Conservation (phyloP, 768 basidiomycete genomes). For the Lanmaoa rubissima region DNA sequence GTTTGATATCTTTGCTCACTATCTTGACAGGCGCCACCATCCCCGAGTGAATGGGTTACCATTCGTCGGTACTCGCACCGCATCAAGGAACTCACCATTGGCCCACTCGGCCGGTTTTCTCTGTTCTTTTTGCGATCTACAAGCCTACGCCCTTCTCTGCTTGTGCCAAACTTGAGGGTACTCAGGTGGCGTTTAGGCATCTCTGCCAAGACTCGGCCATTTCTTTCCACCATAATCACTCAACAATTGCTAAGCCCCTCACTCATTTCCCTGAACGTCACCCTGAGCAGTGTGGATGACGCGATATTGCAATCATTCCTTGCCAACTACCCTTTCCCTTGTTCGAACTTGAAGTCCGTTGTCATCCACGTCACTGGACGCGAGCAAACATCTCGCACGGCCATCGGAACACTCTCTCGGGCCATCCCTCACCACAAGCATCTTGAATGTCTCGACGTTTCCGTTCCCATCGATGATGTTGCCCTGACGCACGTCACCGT, state of each 20-base stretch:
- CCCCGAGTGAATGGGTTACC: neutral
- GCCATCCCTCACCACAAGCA: neutral
- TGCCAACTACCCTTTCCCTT: neutral
- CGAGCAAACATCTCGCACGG: neutral
- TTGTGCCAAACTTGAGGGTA: neutral
- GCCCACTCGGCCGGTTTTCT: neutral
- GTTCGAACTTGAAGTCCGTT: neutral
- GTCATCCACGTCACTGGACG: neutral
- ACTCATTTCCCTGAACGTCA: neutral
- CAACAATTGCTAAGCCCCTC: neutral
- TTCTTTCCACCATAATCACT: neutral
- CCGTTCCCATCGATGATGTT: neutral
- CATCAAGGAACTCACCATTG: neutral
- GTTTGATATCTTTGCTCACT: neutral
- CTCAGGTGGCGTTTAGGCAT: neutral
- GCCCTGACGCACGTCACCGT: neutral
- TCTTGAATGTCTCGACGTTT: neutral
- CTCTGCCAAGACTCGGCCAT: neutral
- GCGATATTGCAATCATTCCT: neutral
- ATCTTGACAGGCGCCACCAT: neutral
- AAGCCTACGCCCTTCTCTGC: neutral
- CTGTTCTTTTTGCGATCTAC: neutral
- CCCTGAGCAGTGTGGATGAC: neutral
- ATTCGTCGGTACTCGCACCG: constrained; percentile 3
- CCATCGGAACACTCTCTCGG: neutral